Percentiles rank a stretch among this genome's conserved stretches.
Evolutionary conservation across 257 asterid genomes (phyloP).

Genomic region (Buddleja alternifolia): DNA sequence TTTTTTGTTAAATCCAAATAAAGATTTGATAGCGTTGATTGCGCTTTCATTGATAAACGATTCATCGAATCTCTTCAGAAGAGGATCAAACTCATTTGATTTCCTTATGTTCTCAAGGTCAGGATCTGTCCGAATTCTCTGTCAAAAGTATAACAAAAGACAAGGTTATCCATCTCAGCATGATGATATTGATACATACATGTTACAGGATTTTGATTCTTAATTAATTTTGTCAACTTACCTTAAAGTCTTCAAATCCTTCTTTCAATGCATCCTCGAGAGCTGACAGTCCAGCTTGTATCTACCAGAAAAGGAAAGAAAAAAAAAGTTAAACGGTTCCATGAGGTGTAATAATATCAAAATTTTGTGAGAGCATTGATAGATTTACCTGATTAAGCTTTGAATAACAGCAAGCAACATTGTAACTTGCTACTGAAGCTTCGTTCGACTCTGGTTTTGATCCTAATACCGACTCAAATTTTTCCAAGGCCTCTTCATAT

Average conservation of each 20-base stretch:
- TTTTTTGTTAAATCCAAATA: slow-evolving; percentile 78
- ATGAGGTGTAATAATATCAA: no score
- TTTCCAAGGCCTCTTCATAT: slow-evolving; percentile 81
- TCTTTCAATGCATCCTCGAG: slow-evolving; percentile 62
- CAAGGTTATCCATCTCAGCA: no score
- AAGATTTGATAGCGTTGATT: slow-evolving; percentile 83
- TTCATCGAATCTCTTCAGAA: slow-evolving; percentile 61
- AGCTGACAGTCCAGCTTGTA: slow-evolving; percentile 89
- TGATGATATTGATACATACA: not conserved
- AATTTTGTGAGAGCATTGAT: no score
- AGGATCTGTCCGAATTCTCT: slow-evolving; percentile 90
- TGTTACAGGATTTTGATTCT: not conserved
- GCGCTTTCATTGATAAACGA: slow-evolving; percentile 93
- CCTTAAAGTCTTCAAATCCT: slow-evolving; percentile 73
- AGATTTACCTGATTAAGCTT: slow-evolving; percentile 77
- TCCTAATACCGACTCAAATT: slow-evolving; percentile 88
- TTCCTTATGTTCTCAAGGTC: slow-evolving; percentile 66
- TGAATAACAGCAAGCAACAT: slow-evolving; percentile 94
- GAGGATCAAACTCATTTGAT: no score
- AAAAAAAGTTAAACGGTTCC: no score
- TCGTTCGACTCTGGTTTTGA: slow-evolving; percentile 76
- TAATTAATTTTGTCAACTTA: slow-evolving; percentile 10
- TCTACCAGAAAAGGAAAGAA: slow-evolving; percentile 39
- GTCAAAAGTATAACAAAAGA: slow-evolving; percentile 20
- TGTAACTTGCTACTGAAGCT: slow-evolving; percentile 84